Conservation (phyloP, 202 grass and related monocot species). For the Thinopyrum obtusiflorum region DNA sequence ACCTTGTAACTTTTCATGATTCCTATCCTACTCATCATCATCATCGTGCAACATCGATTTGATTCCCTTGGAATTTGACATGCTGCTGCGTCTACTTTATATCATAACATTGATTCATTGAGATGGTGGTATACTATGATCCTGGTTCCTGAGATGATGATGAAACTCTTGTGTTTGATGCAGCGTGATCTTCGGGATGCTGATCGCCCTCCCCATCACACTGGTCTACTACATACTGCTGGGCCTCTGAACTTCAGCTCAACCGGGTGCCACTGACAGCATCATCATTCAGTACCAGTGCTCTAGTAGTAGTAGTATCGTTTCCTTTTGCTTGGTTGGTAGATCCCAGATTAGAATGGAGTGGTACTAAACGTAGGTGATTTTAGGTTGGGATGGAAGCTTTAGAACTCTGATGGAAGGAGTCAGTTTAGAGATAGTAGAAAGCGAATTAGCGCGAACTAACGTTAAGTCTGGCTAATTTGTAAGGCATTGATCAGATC, state of each 20-base stretch:
- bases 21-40: conserved; percentile 15
- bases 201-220: conserved; percentile 71
- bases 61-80: neutral
- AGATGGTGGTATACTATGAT: neutral
- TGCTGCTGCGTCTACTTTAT: neutral
- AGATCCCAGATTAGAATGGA: conserved; percentile 12
- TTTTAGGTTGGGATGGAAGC: neutral
- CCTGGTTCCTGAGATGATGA: neutral
- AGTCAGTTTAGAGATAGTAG: neutral
- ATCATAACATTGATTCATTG: neutral
- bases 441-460: neutral
- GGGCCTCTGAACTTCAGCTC: conserved; percentile 47
- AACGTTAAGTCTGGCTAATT: neutral
- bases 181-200: conserved; percentile 86
- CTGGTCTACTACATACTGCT: conserved; percentile 65
- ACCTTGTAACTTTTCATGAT: conserved; percentile 18
- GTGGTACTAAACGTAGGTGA: neutral
- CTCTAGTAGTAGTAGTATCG: neutral
- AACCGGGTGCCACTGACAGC: conserved; percentile 17
- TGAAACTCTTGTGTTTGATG: conserved; percentile 14
- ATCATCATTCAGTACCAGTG: neutral
- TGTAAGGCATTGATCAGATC: neutral
- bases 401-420: neutral
- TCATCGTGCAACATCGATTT: neutral
- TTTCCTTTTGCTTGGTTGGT: conserved; percentile 14